These are phyloP conservation scores for Gossypium trilobum DNA, from an alignment of 441 rosid species.

Conservation along the genomic window DNA sequence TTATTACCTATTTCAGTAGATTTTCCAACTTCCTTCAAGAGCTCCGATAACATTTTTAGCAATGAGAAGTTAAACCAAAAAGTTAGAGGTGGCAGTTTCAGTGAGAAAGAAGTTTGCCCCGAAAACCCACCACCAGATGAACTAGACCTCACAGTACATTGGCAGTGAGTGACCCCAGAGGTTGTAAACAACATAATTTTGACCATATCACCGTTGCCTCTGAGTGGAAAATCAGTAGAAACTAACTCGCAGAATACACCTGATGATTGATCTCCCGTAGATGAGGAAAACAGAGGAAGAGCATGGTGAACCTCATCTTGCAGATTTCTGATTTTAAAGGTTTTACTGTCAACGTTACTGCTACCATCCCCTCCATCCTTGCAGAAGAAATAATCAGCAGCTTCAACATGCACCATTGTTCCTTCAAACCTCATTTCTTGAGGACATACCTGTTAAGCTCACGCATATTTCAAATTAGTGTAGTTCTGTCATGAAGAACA, in stretches of 20 bases:
- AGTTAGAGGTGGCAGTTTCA: constrained; percentile 58
- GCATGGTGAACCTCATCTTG: constrained; percentile 54
- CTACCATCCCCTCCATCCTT: constrained; percentile 23
- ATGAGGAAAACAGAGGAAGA: constrained; percentile 54
- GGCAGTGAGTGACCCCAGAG: constrained; percentile 49
- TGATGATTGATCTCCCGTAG: constrained; percentile 27
- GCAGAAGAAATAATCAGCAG: constrained; percentile 42
- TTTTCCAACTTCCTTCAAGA: constrained; percentile 43
- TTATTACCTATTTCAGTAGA: constrained; percentile 29
- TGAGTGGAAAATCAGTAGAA: constrained; percentile 32
- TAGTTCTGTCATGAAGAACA: constrained; percentile 1
- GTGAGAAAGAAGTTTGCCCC: constrained; percentile 45
- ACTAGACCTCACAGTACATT: constrained; percentile 32
- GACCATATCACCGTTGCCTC: constrained; percentile 32
- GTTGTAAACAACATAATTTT: constrained; percentile 60
- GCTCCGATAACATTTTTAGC: constrained; percentile 42
- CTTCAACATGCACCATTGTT: constrained; percentile 51
- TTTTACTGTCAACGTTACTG: constrained; percentile 21
- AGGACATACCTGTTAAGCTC: constrained; percentile 71
- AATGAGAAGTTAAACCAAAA: constrained; percentile 66
- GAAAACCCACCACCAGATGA: constrained; percentile 33
- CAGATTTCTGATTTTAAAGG: constrained; percentile 37
- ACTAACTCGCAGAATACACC: constrained; percentile 25
- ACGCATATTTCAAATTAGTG: constrained; percentile 31
- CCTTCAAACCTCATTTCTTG: constrained; percentile 63